phyloP scores from a whole-genome alignment of 805 yeast genomes.

The Candida orba region DNA sequence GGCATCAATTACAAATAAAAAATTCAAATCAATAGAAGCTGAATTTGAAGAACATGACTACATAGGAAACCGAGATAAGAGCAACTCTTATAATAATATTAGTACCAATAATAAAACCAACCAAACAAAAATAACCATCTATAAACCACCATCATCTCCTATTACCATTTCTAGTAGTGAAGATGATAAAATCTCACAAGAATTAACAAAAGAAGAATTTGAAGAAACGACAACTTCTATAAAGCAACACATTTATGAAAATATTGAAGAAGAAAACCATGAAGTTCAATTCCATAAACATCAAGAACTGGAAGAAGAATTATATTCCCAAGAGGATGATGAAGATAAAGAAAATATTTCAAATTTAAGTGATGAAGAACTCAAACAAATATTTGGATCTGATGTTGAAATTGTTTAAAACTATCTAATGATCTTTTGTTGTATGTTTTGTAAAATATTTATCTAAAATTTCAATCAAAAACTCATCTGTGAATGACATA shows the following conservation, averaged over 20 bases:
- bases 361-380: slow-evolving; percentile 8
- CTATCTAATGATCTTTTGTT: neutral
- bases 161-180: neutral
- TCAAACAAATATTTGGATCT: slow-evolving; percentile 16
- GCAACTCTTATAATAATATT: too few relatives aligned
- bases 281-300: slow-evolving; percentile 8
- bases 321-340: neutral
- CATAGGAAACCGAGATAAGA: neutral
- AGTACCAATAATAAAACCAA: neutral
- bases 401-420: slow-evolving; percentile 18
- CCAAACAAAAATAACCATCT: neutral
- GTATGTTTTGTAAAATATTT: slow-evolving; percentile 31
- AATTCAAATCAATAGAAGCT: neutral
- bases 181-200: neutral
- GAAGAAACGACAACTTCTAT: slow-evolving; percentile 1
- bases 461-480: slow-evolving; percentile 36
- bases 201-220: neutral
- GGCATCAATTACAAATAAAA: neutral
- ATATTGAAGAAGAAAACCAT: slow-evolving; percentile 11
- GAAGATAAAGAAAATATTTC: neutral
- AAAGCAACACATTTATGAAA: slow-evolving; percentile 4
- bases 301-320: neutral
- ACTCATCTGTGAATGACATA: slow-evolving; percentile 54
- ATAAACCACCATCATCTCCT: slow-evolving; percentile 1
- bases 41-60: neutral